These are phyloP conservation scores for Dacryopinax primogenitus DNA, from an alignment of 768 basidiomycete genomes.

Conservation along the genomic window DNA sequence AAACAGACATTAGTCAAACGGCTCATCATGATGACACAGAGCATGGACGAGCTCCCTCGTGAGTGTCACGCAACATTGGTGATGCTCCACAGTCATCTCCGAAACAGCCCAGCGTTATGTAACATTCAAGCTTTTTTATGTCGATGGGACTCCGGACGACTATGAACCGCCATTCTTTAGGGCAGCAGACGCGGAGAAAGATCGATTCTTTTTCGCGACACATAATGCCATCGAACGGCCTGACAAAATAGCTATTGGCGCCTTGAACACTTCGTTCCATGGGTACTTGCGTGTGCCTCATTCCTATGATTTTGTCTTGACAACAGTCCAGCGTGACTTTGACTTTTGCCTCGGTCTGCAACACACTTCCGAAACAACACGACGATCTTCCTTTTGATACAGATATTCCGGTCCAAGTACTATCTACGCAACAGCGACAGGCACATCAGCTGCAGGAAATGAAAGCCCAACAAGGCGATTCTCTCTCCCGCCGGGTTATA, in stretches of 20 bases:
- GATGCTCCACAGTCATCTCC: not conserved
- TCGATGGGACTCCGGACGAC: conserved; percentile 59
- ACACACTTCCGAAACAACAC: conserved; percentile 45
- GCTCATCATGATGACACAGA: conserved; percentile 61
- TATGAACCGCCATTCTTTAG: conserved; percentile 77
- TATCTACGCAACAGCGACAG: not conserved
- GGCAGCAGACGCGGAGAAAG: conserved; percentile 53
- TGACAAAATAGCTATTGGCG: conserved; percentile 57
- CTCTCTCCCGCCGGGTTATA: not conserved
- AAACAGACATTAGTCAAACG: conserved; percentile 59
- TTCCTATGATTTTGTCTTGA: conserved; percentile 2
- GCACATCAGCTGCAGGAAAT: not conserved
- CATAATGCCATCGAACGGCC: conserved; percentile 60
- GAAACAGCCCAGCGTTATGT: conserved; percentile 60
- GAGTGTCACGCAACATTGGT: conserved; percentile 20
- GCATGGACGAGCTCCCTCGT: conserved; percentile 73
- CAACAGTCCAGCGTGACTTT: conserved; percentile 57
- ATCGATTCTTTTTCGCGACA: conserved; percentile 72
- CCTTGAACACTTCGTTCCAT: conserved; percentile 59
- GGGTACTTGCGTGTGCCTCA: conserved; percentile 33
- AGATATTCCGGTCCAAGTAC: not conserved
- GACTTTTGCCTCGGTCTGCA: conserved; percentile 58
- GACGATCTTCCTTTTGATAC: not conserved
- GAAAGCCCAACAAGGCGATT: not conserved
- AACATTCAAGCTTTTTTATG: conserved; percentile 81